Conservation (phyloP, 176 grass and related monocot genomes). For the Sorghum bicolor region Sorghum_bicolor_NCBIv3 NC_012872.2:68802001-68802500, state of each 20-base stretch:
- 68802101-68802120: no score
- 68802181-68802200: neutral
- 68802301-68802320: neutral
- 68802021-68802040: no score
- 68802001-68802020: no score
- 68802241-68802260: neutral
- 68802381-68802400: neutral
- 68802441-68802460: neutral
- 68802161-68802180: constrained; percentile 20
- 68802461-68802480: neutral
- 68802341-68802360: no score
- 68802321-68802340: neutral
- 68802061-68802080: no score
- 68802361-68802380: neutral
- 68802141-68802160: neutral
- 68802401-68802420: neutral
- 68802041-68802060: no score
- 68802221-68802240: neutral
- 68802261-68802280: neutral
- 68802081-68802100: no score
- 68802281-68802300: neutral
- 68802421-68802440: neutral
- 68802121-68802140: no score
- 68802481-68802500: neutral
- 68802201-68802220: neutral